Conservation (phyloP, 2,329 filamentous ascomycete species). For the Dendryphion nanum region DNA sequence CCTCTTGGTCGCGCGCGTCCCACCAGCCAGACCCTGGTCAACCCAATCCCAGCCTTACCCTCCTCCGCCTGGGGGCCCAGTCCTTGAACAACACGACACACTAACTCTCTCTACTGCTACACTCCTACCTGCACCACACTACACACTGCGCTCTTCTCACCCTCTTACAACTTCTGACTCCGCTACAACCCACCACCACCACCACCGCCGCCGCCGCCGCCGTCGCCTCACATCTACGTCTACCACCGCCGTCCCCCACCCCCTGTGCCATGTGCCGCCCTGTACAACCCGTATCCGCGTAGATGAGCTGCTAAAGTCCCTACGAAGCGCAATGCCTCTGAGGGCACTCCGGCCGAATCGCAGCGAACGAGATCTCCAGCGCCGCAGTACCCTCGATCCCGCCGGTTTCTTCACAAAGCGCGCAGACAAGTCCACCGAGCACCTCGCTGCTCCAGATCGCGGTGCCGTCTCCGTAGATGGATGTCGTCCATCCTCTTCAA, state of each 20-base stretch:
- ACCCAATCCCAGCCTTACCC: slow-evolving; percentile 10
- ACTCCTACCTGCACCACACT: no score
- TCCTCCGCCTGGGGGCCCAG: no score
- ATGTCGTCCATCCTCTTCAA: slow-evolving; percentile 21
- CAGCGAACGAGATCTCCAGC: slow-evolving; percentile 43
- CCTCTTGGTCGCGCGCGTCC: no score
- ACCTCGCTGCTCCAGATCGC: slow-evolving; percentile 21
- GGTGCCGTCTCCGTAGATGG: slow-evolving; percentile 36
- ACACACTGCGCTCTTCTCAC: neutral
- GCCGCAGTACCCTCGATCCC: slow-evolving; percentile 46
- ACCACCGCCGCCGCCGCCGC: slow-evolving; percentile 3
- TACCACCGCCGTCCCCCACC: neutral
- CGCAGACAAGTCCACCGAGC: slow-evolving; percentile 29
- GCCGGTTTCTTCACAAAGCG: slow-evolving; percentile 33
- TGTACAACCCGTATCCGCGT: slow-evolving; percentile 27
- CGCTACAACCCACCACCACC: slow-evolving; percentile 1
- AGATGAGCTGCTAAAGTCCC: slow-evolving; percentile 33
- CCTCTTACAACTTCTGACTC: neutral
- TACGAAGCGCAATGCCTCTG: slow-evolving; percentile 40
- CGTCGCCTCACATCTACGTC: neutral
- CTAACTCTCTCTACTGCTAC: no score
- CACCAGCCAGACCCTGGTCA: slow-evolving; percentile 14
- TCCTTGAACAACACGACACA: no score
- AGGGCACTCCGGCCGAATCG: slow-evolving; percentile 37
- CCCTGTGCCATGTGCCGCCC: slow-evolving; percentile 34